Conservation (phyloP, 192 early-diverging fungal genomes). For the Coemansia sp. region DNA sequence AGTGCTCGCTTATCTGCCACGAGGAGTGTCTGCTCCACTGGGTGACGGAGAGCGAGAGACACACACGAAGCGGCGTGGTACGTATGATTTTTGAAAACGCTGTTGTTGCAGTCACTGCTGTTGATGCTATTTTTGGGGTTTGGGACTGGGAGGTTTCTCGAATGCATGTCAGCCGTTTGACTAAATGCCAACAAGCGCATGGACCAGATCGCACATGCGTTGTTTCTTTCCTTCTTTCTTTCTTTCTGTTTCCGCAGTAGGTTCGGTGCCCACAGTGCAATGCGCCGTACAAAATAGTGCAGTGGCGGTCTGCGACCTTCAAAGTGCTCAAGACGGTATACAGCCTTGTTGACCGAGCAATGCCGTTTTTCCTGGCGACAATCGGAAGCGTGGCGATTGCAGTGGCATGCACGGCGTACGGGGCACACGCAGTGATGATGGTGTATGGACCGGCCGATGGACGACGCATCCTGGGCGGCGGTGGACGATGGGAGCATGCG, state of each 20-base stretch:
- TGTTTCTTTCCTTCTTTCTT: neutral
- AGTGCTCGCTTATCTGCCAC: constrained; percentile 74
- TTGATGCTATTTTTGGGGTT: neutral
- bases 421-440: constrained; percentile 66
- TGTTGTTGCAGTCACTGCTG: neutral
- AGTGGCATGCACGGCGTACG: constrained; percentile 68
- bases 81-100: neutral
- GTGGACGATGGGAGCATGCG: constrained; percentile 61
- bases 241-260: constrained; percentile 27
- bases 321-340: constrained; percentile 57
- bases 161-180: neutral
- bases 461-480: constrained; percentile 55
- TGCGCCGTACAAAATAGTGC: constrained; percentile 61
- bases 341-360: constrained; percentile 57
- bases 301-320: constrained; percentile 57
- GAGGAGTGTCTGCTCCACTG: constrained; percentile 76
- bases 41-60: constrained; percentile 67
- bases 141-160: neutral
- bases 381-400: constrained; percentile 63
- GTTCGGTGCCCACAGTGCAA: constrained; percentile 73
- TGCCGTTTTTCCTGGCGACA: constrained; percentile 64
- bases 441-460: constrained; percentile 67
- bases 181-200: neutral
- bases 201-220: neutral
- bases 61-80: constrained; percentile 40